phyloP scores from a whole-genome alignment of 257 asterid genomes.

The Gynochthodes officinalis region DNA sequence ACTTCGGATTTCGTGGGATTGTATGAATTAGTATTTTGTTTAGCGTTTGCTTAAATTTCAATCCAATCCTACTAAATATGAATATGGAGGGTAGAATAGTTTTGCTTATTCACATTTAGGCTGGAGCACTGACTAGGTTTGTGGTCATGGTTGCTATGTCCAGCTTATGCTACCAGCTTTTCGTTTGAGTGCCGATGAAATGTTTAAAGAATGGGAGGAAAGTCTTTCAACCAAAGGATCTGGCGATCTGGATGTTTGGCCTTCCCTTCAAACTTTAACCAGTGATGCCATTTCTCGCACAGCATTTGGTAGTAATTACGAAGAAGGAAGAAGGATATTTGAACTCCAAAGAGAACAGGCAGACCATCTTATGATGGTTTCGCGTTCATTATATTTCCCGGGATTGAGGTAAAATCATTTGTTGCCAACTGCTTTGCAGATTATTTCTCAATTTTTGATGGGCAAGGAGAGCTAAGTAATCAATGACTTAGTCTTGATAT shows the following conservation, averaged over 20 bases:
- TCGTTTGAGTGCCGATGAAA: slow-evolving; percentile 35
- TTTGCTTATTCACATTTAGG: not conserved
- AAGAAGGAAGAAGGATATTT: slow-evolving; percentile 45
- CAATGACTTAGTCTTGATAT: not conserved
- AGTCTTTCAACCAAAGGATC: slow-evolving; percentile 29
- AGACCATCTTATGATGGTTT: slow-evolving; percentile 11
- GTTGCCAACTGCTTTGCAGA: not conserved
- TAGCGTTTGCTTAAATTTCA: not conserved
- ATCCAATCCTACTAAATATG: not conserved
- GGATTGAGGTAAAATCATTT: slow-evolving; percentile 39
- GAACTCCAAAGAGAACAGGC: slow-evolving; percentile 47
- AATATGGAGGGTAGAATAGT: not conserved
- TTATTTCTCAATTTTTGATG: too few relatives aligned
- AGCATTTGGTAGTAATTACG: slow-evolving; percentile 55
- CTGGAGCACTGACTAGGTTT: not conserved
- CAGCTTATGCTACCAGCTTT: slow-evolving; percentile 58
- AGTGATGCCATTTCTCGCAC: slow-evolving; percentile 53
- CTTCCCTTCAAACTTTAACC: slow-evolving; percentile 29
- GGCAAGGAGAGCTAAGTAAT: not conserved
- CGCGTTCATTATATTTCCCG: slow-evolving; percentile 30
- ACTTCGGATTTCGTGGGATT: too few relatives aligned
- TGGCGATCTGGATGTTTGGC: slow-evolving; percentile 53
- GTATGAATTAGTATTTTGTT: too few relatives aligned
- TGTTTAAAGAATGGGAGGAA: slow-evolving; percentile 43
- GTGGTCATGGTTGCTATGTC: not conserved